Evolutionary conservation across 176 grass and related monocot genomes (phyloP).

Genomic region (Avena insularis): DNA sequence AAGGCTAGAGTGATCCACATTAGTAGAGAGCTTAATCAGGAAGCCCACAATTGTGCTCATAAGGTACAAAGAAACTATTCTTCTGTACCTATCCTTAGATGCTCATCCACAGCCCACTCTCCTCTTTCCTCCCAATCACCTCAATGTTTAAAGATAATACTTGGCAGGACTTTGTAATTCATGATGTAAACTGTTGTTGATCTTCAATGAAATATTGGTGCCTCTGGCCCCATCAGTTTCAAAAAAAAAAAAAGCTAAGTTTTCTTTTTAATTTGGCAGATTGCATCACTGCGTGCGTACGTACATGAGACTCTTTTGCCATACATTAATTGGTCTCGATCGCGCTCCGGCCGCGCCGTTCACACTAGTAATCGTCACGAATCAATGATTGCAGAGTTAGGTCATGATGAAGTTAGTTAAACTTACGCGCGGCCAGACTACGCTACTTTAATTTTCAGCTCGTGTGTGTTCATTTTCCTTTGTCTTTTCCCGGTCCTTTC

Average conservation of each 20-base stretch:
- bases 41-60: too few relatives aligned
- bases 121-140: too few relatives aligned
- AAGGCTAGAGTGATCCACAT: too few relatives aligned
- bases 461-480: neutral
- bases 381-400: conserved; percentile 40
- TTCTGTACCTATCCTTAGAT: too few relatives aligned
- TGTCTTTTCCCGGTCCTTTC: neutral
- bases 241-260: neutral
- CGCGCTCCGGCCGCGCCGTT: neutral
- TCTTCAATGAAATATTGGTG: too few relatives aligned
- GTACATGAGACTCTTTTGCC: conserved; percentile 26
- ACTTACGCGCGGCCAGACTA: neutral
- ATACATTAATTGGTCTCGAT: conserved; percentile 23
- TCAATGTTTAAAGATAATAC: too few relatives aligned
- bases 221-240: too few relatives aligned
- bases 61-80: too few relatives aligned
- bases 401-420: conserved; percentile 3
- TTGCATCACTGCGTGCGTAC: conserved; percentile 55
- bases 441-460: neutral
- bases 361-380: conserved; percentile 27
- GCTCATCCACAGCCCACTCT: too few relatives aligned
- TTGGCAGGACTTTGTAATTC: too few relatives aligned
- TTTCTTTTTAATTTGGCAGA: conserved; percentile 34
- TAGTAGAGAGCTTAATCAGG: too few relatives aligned
- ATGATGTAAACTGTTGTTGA: too few relatives aligned